phyloP scores from a whole-genome alignment of 345 rosid species.

The Linum tenue region DNA sequence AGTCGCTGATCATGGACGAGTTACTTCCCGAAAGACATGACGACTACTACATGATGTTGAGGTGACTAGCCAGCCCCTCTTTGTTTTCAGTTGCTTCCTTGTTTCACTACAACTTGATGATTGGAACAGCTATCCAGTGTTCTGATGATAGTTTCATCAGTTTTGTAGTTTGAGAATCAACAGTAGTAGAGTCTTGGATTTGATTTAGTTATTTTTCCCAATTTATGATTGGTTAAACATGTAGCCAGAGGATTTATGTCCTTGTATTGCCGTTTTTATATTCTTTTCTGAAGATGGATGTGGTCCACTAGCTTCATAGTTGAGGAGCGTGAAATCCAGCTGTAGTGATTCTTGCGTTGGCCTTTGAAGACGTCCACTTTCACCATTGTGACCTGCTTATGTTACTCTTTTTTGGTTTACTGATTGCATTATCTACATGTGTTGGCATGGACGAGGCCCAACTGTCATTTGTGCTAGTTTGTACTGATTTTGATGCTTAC shows the following conservation, averaged over 20 bases:
- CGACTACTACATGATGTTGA: conserved; percentile 92
- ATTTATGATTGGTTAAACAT: not conserved
- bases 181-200: not conserved
- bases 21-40: conserved; percentile 63
- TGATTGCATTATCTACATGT: too few relatives aligned
- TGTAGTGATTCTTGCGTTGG: too few relatives aligned
- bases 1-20: conserved; percentile 75
- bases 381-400: not conserved
- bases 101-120: not conserved
- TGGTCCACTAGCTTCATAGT: too few relatives aligned
- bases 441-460: too few relatives aligned
- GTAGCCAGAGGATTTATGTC: not conserved
- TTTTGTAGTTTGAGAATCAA: not conserved
- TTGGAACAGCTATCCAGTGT: too few relatives aligned
- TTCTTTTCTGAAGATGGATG: too few relatives aligned
- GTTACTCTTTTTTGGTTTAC: too few relatives aligned
- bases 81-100: not conserved
- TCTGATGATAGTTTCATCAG: not conserved
- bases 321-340: too few relatives aligned
- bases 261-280: not conserved
- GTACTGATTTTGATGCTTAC: not conserved
- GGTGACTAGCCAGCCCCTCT: conserved; percentile 29
- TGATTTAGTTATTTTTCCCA: not conserved
- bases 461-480: not conserved
- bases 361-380: not conserved